Evolutionary conservation across 352 stramenopile species (phyloP).

Genomic region (Elongisporangium anandrum): DNA sequence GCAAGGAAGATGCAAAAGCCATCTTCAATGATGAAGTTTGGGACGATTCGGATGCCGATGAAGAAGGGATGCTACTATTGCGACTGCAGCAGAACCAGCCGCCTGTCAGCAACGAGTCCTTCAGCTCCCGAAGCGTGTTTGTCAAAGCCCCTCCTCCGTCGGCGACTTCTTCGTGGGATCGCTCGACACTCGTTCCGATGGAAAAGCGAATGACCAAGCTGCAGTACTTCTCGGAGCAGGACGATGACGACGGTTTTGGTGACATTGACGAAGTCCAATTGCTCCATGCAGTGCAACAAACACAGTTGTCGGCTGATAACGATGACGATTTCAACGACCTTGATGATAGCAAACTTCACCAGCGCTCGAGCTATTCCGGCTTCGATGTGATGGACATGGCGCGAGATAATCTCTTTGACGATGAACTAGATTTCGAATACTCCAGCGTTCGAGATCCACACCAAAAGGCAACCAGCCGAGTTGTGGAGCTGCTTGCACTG

Average conservation of each 20-base stretch:
- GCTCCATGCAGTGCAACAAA: constrained; percentile 21
- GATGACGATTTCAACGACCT: constrained; percentile 19
- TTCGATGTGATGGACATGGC: constrained; percentile 20
- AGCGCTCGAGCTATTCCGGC: constrained; percentile 7
- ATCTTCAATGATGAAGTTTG: constrained; percentile 72
- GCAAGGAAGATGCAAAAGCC: constrained; percentile 65
- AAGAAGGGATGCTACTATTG: not conserved
- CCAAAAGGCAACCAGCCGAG: constrained; percentile 69
- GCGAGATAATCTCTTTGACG: constrained; percentile 71
- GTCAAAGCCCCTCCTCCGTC: not conserved
- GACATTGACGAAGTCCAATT: constrained; percentile 71
- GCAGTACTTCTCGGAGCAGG: constrained; percentile 66
- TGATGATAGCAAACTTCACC: constrained; percentile 15
- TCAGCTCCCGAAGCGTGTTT: not conserved
- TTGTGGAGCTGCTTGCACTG: constrained; percentile 71
- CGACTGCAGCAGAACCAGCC: constrained; percentile 1
- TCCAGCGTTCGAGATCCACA: constrained; percentile 64
- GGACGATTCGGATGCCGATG: constrained; percentile 36
- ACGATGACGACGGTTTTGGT: constrained; percentile 58
- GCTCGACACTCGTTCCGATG: constrained; percentile 51
- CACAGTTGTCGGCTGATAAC: constrained; percentile 4
- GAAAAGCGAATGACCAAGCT: constrained; percentile 67
- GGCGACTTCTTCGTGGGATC: constrained; percentile 36
- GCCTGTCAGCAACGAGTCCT: not conserved
- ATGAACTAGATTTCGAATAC: constrained; percentile 82